Evolutionary conservation across 2,329 filamentous ascomycete genomes (phyloP).

Genomic region (Sporothrix euskadiensis): DNA sequence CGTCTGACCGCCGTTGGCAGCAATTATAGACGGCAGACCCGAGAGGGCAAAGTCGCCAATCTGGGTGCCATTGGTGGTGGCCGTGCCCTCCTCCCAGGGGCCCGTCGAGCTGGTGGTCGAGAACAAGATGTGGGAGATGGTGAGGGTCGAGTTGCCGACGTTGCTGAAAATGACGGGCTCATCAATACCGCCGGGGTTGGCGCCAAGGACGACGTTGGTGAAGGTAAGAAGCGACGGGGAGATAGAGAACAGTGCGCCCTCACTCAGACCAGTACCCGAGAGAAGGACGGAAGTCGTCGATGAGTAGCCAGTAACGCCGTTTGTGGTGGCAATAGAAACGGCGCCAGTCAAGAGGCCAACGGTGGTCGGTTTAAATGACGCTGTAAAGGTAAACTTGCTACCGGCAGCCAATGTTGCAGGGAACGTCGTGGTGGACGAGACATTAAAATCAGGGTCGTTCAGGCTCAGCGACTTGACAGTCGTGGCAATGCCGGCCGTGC

Average conservation of each 20-base stretch:
- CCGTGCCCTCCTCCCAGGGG: slow-evolving; percentile 44
- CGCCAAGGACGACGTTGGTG: slow-evolving; percentile 50
- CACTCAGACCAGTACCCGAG: slow-evolving; percentile 52
- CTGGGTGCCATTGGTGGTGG: slow-evolving; percentile 38
- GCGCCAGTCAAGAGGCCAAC: slow-evolving; percentile 53
- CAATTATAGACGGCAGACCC: slow-evolving; percentile 49
- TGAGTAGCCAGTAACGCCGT: slow-evolving; percentile 49
- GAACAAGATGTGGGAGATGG: slow-evolving; percentile 48
- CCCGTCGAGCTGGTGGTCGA: slow-evolving; percentile 48
- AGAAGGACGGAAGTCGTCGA: slow-evolving; percentile 49
- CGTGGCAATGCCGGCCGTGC: slow-evolving; percentile 49
- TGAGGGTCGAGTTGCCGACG: slow-evolving; percentile 49
- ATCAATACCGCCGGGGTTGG: slow-evolving; percentile 41
- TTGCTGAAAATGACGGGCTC: slow-evolving; percentile 53
- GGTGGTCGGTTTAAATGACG: slow-evolving; percentile 47
- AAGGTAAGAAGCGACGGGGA: slow-evolving; percentile 53
- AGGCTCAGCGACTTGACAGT: slow-evolving; percentile 45
- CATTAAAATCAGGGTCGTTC: slow-evolving; percentile 42
- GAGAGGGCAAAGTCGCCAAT: slow-evolving; percentile 53
- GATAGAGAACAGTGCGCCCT: slow-evolving; percentile 48
- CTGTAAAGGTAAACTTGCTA: slow-evolving; percentile 46
- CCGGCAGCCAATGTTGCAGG: slow-evolving; percentile 43
- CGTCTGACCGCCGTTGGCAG: slow-evolving; percentile 43
- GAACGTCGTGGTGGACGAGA: slow-evolving; percentile 38
- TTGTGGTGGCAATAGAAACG: slow-evolving; percentile 52